Percentiles rank a stretch among this genome's conserved stretches.
These are phyloP conservation scores for Globisporangium yorkense DNA, from an alignment of 352 stramenopile species.

Conservation along the genomic window DNA sequence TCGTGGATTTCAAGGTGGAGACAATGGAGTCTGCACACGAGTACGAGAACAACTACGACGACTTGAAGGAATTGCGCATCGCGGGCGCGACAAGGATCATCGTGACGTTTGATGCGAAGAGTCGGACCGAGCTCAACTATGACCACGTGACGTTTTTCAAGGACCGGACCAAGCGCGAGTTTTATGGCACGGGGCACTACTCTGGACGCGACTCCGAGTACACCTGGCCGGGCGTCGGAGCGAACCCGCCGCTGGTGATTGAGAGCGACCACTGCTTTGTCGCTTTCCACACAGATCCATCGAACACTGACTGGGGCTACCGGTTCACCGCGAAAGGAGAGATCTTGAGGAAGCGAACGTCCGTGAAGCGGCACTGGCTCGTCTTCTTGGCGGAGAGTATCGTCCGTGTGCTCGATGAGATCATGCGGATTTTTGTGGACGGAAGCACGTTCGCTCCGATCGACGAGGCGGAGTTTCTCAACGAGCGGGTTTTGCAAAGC, in stretches of 20 bases:
- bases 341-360: conserved; percentile 52
- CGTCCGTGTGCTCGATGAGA: conserved; percentile 47
- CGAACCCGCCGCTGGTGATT: conserved; percentile 65
- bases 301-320: conserved; percentile 82
- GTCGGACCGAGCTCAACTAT: conserved; percentile 80
- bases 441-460: conserved; percentile 40
- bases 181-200: conserved; percentile 69
- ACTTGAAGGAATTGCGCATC: conserved; percentile 63
- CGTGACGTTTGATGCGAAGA: conserved; percentile 78
- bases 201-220: conserved; percentile 63
- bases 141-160: conserved; percentile 89
- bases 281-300: conserved; percentile 79
- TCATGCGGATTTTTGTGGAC: conserved; percentile 41
- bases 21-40: conserved; percentile 77
- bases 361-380: conserved; percentile 58
- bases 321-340: conserved; percentile 68
- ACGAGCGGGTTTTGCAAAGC: conserved; percentile 53
- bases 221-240: conserved; percentile 76
- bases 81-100: conserved; percentile 63
- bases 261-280: conserved; percentile 76
- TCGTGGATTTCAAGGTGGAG: conserved; percentile 38
- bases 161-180: conserved; percentile 41
- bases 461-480: conserved; percentile 36
- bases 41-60: conserved; percentile 78
- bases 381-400: conserved; percentile 40